Evolutionary conservation across 2,329 filamentous ascomycete species (phyloP).

Genomic region (Ascochyta fabae): DNA sequence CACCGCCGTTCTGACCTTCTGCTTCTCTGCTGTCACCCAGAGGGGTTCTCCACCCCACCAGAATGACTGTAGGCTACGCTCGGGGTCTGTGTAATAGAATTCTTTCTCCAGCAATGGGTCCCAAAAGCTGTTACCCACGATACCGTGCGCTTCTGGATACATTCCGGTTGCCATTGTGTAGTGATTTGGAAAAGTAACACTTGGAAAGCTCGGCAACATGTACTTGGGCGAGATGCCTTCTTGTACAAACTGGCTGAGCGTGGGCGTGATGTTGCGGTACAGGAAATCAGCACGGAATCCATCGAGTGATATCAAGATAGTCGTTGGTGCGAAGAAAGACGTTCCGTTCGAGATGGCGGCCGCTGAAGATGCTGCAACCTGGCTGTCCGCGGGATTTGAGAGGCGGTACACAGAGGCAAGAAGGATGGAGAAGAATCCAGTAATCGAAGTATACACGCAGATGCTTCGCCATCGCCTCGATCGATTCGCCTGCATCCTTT

Average conservation of each 20-base stretch:
- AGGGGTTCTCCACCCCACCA: conserved; percentile 97
- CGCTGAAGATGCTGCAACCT: conserved; percentile 27
- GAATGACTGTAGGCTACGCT: conserved; percentile 77
- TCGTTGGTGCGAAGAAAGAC: conserved; percentile 86
- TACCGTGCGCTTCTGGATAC: conserved; percentile 89
- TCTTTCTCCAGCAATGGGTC: conserved; percentile 77
- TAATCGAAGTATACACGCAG: conserved; percentile 53
- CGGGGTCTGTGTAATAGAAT: conserved; percentile 85
- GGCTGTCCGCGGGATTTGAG: conserved; percentile 46
- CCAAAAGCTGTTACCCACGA: conserved; percentile 96
- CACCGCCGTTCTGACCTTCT: conserved; percentile 78
- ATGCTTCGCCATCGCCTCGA: conserved; percentile 50
- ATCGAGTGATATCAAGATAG: conserved; percentile 91
- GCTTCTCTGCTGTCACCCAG: conserved; percentile 89
- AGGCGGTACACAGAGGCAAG: conserved; percentile 64
- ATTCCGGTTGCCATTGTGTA: conserved; percentile 92
- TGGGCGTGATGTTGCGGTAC: conserved; percentile 80
- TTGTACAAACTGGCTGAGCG: conserved; percentile 76
- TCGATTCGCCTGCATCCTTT: conserved; percentile 27
- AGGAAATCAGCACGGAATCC: conserved; percentile 96
- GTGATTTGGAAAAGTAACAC: conserved; percentile 93
- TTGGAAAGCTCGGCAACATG: conserved; percentile 94
- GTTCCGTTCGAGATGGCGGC: conserved; percentile 75
- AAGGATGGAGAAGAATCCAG: conserved; percentile 61
- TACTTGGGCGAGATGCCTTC: conserved; percentile 88